Evolutionary conservation across 345 rosid species (phyloP).

Genomic region (Arabidopsis arenosa): DNA sequence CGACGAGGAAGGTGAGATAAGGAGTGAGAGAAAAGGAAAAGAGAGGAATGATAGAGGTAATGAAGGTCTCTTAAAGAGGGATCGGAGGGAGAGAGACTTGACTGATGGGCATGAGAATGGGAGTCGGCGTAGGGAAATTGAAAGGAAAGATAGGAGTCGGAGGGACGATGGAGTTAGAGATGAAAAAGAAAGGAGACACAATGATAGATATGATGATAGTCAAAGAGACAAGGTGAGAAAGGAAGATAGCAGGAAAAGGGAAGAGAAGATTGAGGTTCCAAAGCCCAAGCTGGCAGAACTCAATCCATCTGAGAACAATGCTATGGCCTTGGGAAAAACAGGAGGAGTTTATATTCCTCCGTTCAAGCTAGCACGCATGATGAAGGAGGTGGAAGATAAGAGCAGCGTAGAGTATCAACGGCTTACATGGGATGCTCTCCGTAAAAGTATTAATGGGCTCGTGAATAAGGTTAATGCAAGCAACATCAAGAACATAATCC

Average conservation of each 20-base stretch:
- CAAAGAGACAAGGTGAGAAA: constrained; percentile 43
- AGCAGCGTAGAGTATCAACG: constrained; percentile 84
- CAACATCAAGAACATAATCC: constrained; percentile 83
- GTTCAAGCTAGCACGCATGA: constrained; percentile 85
- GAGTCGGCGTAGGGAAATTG: constrained; percentile 38
- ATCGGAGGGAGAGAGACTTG: constrained; percentile 45
- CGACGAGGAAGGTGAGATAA: constrained; percentile 46
- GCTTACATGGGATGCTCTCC: constrained; percentile 94
- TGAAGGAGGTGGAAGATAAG: constrained; percentile 85
- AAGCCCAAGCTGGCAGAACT: constrained; percentile 54
- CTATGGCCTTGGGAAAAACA: constrained; percentile 54
- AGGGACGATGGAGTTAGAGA: constrained; percentile 38
- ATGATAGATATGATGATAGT: constrained; percentile 44
- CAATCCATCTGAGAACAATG: constrained; percentile 49
- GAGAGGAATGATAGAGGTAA: constrained; percentile 34
- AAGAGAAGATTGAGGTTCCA: constrained; percentile 44
- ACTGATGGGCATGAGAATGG: constrained; percentile 39
- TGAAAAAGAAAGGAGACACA: constrained; percentile 41
- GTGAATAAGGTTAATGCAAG: constrained; percentile 89
- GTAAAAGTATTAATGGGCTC: constrained; percentile 92
- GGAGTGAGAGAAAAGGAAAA: constrained; percentile 32
- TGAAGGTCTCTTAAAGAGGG: constrained; percentile 40
- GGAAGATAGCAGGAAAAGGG: constrained; percentile 47
- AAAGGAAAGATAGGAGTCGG: constrained; percentile 41
- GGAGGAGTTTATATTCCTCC: constrained; percentile 97